Percentiles rank a stretch among this genome's conserved stretches.
phyloP scores from a whole-genome alignment of 2,329 filamentous ascomycete species.

The Cercospora sp. region DNA sequence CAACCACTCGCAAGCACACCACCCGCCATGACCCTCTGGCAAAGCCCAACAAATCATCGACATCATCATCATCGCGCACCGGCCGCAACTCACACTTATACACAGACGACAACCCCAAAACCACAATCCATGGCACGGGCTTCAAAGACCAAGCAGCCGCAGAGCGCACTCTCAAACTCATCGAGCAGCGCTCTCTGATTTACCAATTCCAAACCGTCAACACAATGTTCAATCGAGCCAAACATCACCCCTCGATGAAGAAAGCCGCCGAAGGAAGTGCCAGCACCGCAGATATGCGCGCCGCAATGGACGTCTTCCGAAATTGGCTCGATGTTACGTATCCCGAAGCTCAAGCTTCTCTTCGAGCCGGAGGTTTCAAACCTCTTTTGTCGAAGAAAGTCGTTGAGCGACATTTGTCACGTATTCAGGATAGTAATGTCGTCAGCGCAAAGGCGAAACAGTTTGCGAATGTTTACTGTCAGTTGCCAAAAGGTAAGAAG shows the following conservation, averaged over 20 bases:
- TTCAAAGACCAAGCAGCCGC: conserved; percentile 37
- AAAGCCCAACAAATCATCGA: conserved; percentile 14
- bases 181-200: conserved; percentile 34
- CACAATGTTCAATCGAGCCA: conserved; percentile 37
- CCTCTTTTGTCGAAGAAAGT: conserved; percentile 35
- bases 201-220: conserved; percentile 40
- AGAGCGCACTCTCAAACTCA: conserved; percentile 33
- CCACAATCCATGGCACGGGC: conserved; percentile 39
- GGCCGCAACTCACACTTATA: conserved; percentile 38
- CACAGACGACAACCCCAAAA: conserved; percentile 39
- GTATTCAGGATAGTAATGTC: conserved; percentile 25
- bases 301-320: conserved; percentile 34
- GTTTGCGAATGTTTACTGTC: conserved; percentile 33
- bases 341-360: conserved; percentile 27
- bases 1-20: conserved; percentile 12
- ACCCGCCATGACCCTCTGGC: conserved; percentile 13
- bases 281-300: conserved; percentile 29
- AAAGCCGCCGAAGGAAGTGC: conserved; percentile 26
- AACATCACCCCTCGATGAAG: conserved; percentile 35
- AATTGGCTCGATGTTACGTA: conserved; percentile 38
- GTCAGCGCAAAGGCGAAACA: conserved; percentile 23
- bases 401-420: conserved; percentile 24
- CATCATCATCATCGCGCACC: conserved; percentile 16
- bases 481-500: conserved; percentile 33
- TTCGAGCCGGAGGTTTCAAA: conserved; percentile 35